phyloP scores from a whole-genome alignment of 148 eudicot genomes.

The Chenopodium berlandieri region DNA sequence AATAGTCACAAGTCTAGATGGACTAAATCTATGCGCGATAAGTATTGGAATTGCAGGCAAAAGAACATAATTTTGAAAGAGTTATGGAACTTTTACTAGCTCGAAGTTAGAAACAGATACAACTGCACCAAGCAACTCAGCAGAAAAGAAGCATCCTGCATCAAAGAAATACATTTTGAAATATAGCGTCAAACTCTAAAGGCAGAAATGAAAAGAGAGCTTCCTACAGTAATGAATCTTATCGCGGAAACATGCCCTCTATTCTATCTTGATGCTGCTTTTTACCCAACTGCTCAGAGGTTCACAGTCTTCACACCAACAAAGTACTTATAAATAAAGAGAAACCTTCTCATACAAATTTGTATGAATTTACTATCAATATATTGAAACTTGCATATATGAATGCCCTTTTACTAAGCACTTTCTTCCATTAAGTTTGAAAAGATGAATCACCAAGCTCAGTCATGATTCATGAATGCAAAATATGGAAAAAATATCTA shows the following conservation, averaged over 20 bases:
- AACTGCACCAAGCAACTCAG: not conserved
- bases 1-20: no score
- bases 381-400: slow-evolving; percentile 10
- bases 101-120: not conserved
- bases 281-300: slow-evolving; percentile 36
- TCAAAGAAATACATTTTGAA: not conserved
- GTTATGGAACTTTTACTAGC: not conserved
- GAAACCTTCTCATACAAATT: slow-evolving; percentile 13
- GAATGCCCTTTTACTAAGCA: slow-evolving; percentile 10
- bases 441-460: not conserved
- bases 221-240: slow-evolving; percentile 33
- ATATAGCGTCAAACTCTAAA: not conserved
- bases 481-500: not conserved
- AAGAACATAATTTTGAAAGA: not conserved
- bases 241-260: slow-evolving; percentile 26
- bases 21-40: not conserved
- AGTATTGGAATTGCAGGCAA: not conserved
- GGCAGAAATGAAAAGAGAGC: slow-evolving; percentile 24
- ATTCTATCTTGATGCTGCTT: slow-evolving; percentile 35
- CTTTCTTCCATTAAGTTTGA: slow-evolving; percentile 13
- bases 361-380: slow-evolving; percentile 6
- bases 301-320: slow-evolving; percentile 20
- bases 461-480: not conserved
- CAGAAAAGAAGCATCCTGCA: not conserved
- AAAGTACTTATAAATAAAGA: not conserved